A percentile compares a stretch with the other conserved stretches of the same genome.
These are phyloP conservation scores for Xylariaceae sp. DNA, from an alignment of 2,329 filamentous ascomycete species.

Conservation along the genomic window DNA sequence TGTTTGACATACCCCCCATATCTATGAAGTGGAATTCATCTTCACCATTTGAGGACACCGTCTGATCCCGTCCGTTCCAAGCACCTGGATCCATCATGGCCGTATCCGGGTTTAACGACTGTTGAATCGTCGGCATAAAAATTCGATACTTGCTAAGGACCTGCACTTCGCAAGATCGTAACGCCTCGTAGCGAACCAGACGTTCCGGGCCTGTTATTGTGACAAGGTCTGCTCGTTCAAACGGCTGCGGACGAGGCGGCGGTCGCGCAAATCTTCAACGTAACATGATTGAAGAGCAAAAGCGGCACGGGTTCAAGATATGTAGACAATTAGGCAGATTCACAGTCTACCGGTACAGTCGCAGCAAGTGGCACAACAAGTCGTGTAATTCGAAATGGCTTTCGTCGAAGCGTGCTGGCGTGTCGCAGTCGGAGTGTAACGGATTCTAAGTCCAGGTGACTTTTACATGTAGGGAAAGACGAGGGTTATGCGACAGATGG, in stretches of 20 bases:
- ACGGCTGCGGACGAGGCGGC: neutral
- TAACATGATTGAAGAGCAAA: too few relatives aligned
- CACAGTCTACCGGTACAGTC: neutral
- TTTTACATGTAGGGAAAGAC: constrained; percentile 14
- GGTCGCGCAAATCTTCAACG: too few relatives aligned
- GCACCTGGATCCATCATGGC: constrained; percentile 56
- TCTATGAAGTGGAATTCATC: constrained; percentile 68
- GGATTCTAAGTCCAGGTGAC: constrained; percentile 14
- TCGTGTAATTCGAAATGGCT: neutral
- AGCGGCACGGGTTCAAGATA: constrained; percentile 1
- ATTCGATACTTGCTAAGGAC: constrained; percentile 4
- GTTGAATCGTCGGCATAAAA: neutral
- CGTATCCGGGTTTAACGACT: constrained; percentile 24
- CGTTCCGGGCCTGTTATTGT: neutral
- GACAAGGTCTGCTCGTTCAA: neutral
- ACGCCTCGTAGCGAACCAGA: neutral
- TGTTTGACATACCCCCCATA: constrained; percentile 57
- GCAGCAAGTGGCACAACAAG: neutral
- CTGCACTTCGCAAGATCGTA: constrained; percentile 2
- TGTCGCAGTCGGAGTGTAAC: neutral
- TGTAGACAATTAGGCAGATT: neutral
- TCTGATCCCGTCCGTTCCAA: constrained; percentile 62
- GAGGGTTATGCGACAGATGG: constrained; percentile 17
- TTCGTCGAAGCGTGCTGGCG: neutral
- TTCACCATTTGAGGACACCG: constrained; percentile 53